Percentiles rank a stretch among this genome's conserved stretches.
phyloP scores from a whole-genome alignment of 164 flowering plant genomes.

The Vitis rupestris region DNA sequence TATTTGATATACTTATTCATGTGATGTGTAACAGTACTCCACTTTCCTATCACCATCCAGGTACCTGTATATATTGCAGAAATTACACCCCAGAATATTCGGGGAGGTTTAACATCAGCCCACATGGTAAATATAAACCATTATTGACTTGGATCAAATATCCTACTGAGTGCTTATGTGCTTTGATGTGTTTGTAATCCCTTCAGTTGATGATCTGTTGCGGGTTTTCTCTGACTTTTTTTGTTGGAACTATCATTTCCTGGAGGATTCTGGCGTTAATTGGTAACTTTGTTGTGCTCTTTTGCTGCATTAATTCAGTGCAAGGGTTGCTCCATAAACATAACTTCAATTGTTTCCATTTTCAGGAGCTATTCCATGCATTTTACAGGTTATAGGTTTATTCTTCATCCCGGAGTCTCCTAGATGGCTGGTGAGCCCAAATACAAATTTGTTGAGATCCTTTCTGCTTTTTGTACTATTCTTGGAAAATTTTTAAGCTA shows the following conservation, averaged over 20 bases:
- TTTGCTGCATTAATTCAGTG: too few relatives aligned
- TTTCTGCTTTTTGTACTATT: not conserved
- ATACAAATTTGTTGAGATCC: not conserved
- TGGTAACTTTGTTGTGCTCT: conserved; percentile 31
- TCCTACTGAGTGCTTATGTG: not conserved
- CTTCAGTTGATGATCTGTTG: conserved; percentile 45
- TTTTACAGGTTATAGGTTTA: conserved; percentile 43
- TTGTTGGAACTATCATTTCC: conserved; percentile 41
- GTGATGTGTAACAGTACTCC: not conserved
- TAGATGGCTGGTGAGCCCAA: conserved; percentile 63
- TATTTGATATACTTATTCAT: not conserved
- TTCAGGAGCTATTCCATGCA: conserved; percentile 52
- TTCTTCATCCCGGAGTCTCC: conserved; percentile 60
- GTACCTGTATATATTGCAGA: conserved; percentile 64
- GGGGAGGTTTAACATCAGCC: conserved; percentile 41
- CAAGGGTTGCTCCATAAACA: not conserved
- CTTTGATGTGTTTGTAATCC: not conserved
- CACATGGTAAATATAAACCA: conserved; percentile 27
- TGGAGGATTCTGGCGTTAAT: conserved; percentile 62
- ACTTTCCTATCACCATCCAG: conserved; percentile 14
- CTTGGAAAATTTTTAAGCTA: too few relatives aligned
- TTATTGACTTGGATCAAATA: not conserved
- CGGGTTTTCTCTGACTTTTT: conserved; percentile 44
- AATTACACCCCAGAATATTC: conserved; percentile 46
- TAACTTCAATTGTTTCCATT: not conserved